Conservation (phyloP, 2,329 filamentous ascomycete genomes). For the Keithomyces neogunnii region DNA sequence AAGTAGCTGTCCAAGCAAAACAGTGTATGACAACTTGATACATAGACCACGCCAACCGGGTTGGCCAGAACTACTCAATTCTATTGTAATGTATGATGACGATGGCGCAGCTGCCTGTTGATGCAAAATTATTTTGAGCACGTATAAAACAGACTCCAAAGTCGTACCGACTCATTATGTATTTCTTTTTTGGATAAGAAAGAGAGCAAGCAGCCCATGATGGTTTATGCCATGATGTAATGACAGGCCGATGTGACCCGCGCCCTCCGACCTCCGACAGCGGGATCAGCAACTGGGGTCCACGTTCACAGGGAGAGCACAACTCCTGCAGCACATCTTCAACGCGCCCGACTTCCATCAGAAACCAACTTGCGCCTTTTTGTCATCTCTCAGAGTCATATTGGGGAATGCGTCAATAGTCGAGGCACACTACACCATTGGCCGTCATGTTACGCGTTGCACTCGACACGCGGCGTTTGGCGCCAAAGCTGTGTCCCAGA, state of each 20-base stretch:
- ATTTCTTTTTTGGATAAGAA: too few species aligned
- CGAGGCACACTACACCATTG: not conserved
- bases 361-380: not conserved
- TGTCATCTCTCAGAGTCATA: not conserved
- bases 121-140: not conserved
- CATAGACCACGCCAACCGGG: conserved; percentile 1
- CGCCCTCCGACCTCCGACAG: not conserved
- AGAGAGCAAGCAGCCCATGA: too few species aligned
- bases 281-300: not conserved
- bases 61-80: conserved; percentile 11
- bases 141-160: too few species aligned
- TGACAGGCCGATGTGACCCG: not conserved
- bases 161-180: too few species aligned
- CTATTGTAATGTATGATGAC: not conserved
- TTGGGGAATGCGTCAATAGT: not conserved
- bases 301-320: not conserved
- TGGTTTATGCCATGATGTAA: not conserved
- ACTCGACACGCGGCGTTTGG: conserved; percentile 1
- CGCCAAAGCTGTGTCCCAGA: not conserved
- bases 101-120: not conserved
- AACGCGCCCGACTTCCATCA: not conserved
- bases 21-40: conserved; percentile 8
- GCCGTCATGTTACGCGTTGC: conserved; percentile 3
- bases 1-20: conserved; percentile 4
- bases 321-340: not conserved